These are phyloP conservation scores for Jatropha curcas DNA, from an alignment of 345 rosid genomes.

Conservation along the genomic window DNA sequence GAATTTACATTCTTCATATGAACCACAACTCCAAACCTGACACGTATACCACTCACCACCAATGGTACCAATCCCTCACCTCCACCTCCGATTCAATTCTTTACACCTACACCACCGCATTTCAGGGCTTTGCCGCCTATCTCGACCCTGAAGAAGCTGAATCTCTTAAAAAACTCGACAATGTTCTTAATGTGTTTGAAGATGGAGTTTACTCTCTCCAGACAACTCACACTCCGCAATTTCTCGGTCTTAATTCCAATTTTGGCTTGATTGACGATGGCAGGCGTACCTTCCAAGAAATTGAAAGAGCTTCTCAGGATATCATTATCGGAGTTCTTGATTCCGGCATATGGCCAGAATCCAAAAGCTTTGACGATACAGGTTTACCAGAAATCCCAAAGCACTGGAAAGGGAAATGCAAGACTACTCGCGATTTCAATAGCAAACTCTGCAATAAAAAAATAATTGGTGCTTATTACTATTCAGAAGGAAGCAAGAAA, in stretches of 20 bases:
- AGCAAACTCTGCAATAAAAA: conserved; percentile 66
- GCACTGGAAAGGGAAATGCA: conserved; percentile 71
- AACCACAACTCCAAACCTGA: conserved; percentile 60
- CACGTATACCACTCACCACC: conserved; percentile 49
- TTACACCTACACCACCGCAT: conserved; percentile 62
- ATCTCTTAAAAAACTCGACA: conserved; percentile 40
- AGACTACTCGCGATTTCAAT: conserved; percentile 63
- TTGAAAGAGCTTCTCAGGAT: conserved; percentile 41
- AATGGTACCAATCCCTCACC: conserved; percentile 68
- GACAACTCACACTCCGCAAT: conserved; percentile 75
- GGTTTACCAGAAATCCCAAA: conserved; percentile 64
- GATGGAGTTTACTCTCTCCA: conserved; percentile 67
- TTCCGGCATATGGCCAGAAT: conserved; percentile 90
- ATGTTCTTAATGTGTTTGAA: conserved; percentile 65
- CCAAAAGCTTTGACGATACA: conserved; percentile 54
- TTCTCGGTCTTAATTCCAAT: conserved; percentile 60
- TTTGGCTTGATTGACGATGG: conserved; percentile 34
- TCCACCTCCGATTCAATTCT: conserved; percentile 49
- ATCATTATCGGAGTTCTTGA: conserved; percentile 80
- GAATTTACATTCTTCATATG: conserved; percentile 70
- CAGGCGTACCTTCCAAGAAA: conserved; percentile 22
- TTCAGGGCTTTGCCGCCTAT: conserved; percentile 69
- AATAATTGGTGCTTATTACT: conserved; percentile 67
- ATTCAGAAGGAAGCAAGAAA: conserved; percentile 52
- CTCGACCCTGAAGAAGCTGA: conserved; percentile 57